Percentiles rank a stretch among this genome's conserved stretches.
phyloP scores from a whole-genome alignment of 2,329 filamentous ascomycete species.

The Geosmithia morbida region DNA sequence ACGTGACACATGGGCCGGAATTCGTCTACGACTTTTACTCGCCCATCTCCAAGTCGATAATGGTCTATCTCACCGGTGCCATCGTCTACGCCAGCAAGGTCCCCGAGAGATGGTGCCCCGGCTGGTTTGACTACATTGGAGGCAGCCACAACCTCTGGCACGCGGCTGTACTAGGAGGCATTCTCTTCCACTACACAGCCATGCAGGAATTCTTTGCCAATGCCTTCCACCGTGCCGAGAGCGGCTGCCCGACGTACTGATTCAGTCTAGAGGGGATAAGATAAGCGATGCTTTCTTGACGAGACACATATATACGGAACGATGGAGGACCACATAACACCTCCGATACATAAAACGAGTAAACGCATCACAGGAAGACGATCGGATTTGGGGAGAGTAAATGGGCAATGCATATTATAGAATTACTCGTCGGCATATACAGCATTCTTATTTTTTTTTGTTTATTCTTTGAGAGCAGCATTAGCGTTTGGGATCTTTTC shows the following conservation, averaged over 20 bases:
- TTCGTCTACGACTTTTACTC: conserved; percentile 88
- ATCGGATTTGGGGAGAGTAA: not conserved
- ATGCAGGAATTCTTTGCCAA: conserved; percentile 90
- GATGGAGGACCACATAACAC: not conserved
- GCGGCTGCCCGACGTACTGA: conserved; percentile 34
- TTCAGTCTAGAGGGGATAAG: not conserved
- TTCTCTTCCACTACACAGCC: conserved; percentile 90
- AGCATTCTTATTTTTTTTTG: not conserved
- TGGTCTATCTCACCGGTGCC: conserved; percentile 77
- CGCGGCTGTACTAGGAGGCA: conserved; percentile 82
- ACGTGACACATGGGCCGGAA: conserved; percentile 57
- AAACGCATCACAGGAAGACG: not conserved
- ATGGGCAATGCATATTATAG: not conserved
- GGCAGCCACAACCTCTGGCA: conserved; percentile 98
- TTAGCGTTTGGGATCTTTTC: not conserved
- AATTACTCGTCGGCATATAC: not conserved
- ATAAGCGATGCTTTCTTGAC: not conserved
- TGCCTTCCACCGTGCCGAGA: conserved; percentile 55
- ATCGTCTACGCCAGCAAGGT: conserved; percentile 82
- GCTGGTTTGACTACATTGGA: conserved; percentile 88
- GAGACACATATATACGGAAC: not conserved
- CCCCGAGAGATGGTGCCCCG: conserved; percentile 84
- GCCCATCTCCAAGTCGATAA: conserved; percentile 68
- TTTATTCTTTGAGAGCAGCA: not conserved
- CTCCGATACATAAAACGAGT: not conserved